Evolutionary conservation across 768 basidiomycete genomes (phyloP).

Genomic region (Russula abietina): DNA sequence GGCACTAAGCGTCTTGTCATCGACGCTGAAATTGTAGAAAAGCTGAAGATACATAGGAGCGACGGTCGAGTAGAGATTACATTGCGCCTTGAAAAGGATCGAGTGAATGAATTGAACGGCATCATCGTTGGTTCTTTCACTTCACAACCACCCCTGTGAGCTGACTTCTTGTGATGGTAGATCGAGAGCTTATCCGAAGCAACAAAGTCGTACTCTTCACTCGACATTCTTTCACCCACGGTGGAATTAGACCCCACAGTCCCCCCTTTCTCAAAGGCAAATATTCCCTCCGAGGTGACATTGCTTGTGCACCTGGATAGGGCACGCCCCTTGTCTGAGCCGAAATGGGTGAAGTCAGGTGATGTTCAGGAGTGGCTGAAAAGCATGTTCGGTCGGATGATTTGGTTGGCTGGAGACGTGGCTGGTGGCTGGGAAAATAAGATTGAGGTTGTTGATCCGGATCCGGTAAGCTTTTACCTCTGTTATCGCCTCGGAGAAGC

Average conservation of each 20-base stretch:
- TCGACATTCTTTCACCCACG: conserved; percentile 43
- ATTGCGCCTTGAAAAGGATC: conserved; percentile 53
- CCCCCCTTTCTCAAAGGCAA: conserved; percentile 61
- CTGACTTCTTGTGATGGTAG: conserved; percentile 36
- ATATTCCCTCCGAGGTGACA: conserved; percentile 50
- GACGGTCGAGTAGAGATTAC: conserved; percentile 83
- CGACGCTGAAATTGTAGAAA: conserved; percentile 81
- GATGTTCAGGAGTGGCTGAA: conserved; percentile 91
- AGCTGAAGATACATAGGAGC: conserved; percentile 69
- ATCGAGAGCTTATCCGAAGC: conserved; percentile 68
- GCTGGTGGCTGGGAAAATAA: conserved; percentile 94
- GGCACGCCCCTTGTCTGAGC: conserved; percentile 84
- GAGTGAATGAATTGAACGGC: conserved; percentile 57
- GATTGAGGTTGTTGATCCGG: conserved; percentile 87
- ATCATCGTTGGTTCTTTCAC: conserved; percentile 53
- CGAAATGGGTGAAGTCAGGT: conserved; percentile 94
- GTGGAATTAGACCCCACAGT: conserved; percentile 54
- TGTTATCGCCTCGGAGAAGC: background rate
- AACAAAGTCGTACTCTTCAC: conserved; percentile 61
- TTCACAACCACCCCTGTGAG: background rate
- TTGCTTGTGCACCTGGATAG: conserved; percentile 79
- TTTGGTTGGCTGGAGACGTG: conserved; percentile 77
- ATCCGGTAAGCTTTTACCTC: conserved; percentile 59
- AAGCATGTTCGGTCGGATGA: conserved; percentile 83
- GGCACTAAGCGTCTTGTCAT: conserved; percentile 82